Conservation (phyloP, 805 yeast genomes). For the Yamadazyma philogaea region DNA sequence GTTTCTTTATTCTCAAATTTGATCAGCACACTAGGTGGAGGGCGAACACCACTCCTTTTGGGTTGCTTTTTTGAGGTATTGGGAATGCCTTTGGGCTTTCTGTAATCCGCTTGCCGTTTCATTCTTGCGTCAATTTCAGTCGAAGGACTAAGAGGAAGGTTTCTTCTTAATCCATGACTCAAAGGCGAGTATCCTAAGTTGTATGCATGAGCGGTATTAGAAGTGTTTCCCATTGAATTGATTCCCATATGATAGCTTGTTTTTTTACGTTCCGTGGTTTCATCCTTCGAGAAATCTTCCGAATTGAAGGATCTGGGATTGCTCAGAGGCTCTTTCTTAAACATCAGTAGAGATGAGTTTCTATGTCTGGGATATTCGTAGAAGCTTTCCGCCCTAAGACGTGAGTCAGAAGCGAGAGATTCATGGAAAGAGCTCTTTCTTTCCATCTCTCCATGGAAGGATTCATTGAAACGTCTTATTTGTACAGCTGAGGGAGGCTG, state of each 20-base stretch:
- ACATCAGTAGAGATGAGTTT: constrained; percentile 9
- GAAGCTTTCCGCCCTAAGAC: constrained; percentile 4
- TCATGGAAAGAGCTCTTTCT: constrained; percentile 6
- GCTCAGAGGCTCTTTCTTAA: constrained; percentile 1
- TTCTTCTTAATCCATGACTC: background rate
- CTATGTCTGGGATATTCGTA: constrained; percentile 1
- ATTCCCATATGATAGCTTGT: constrained; percentile 2
- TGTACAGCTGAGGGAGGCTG: constrained; percentile 18
- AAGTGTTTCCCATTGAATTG: background rate
- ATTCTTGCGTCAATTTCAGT: background rate
- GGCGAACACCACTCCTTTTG: constrained; percentile 19
- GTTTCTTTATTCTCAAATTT: constrained; percentile 45
- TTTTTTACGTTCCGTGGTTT: constrained; percentile 18
- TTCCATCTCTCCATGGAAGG: background rate
- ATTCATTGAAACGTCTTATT: constrained; percentile 11
- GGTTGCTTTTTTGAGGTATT: constrained; percentile 1
- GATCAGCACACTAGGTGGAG: constrained; percentile 36
- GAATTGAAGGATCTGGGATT: constrained; percentile 3
- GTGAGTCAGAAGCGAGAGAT: constrained; percentile 10
- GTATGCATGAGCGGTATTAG: background rate
- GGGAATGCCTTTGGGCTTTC: constrained; percentile 8
- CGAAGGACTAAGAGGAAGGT: constrained; percentile 5
- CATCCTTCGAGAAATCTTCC: constrained; percentile 11
- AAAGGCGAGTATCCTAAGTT: background rate
- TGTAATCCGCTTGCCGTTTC: background rate